Conservation (phyloP, 1,284 basidiomycete genomes). For the Ustilago trichophora region DNA sequence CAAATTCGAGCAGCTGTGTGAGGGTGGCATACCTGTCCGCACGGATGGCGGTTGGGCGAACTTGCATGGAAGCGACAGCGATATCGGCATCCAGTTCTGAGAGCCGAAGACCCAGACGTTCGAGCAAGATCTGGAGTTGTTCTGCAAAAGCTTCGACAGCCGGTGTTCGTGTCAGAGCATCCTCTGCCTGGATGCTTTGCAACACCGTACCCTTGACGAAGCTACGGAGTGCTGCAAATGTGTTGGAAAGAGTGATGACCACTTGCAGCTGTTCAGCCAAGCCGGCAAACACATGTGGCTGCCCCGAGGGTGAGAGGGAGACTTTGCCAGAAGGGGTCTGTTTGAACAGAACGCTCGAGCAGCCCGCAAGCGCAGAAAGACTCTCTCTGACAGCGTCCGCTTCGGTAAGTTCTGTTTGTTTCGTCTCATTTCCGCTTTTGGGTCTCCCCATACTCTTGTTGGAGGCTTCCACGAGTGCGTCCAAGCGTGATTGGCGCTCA, state of each 20-base stretch:
- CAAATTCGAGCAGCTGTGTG: constrained; percentile 20
- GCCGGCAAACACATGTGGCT: neutral
- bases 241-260: constrained; percentile 7
- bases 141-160: constrained; percentile 45
- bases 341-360: constrained; percentile 10
- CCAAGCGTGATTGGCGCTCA: neutral
- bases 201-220: constrained; percentile 12
- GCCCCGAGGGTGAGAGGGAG: too few species aligned
- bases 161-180: constrained; percentile 27
- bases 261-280: constrained; percentile 19
- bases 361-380: constrained; percentile 23
- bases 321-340: neutral
- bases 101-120: constrained; percentile 7
- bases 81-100: constrained; percentile 38
- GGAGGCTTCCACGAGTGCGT: neutral
- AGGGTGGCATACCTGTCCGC: constrained; percentile 21
- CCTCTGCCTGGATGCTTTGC: constrained; percentile 23
- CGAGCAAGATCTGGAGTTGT: constrained; percentile 27
- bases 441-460: neutral
- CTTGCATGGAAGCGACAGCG: constrained; percentile 3
- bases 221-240: constrained; percentile 8
- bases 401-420: constrained; percentile 4
- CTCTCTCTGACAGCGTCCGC: constrained; percentile 31
- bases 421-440: neutral
- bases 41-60: constrained; percentile 1